These are phyloP conservation scores for Spinacia oleracea DNA, from an alignment of 179 eudicot genomes.

Conservation along the genomic window DNA sequence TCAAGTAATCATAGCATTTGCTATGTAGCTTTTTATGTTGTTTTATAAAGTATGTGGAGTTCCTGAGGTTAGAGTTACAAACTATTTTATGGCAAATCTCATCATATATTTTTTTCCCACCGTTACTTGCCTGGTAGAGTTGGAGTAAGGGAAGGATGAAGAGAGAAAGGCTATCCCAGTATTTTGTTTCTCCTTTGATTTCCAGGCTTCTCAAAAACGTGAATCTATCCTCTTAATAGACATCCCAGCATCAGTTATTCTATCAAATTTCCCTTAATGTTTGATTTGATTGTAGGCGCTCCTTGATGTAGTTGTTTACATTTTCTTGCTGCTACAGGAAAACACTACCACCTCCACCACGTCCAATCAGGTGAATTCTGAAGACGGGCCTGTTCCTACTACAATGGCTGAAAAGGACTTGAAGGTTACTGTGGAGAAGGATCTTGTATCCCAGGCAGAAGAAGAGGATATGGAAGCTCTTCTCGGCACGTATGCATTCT, in stretches of 20 bases:
- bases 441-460: conserved; percentile 90
- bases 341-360: conserved; percentile 50
- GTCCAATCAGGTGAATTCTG: conserved; percentile 46
- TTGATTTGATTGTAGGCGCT: not conserved
- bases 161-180: not conserved
- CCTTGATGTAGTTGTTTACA: not conserved
- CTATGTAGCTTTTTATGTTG: not conserved
- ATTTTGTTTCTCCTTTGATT: not conserved
- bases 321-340: conserved; percentile 47
- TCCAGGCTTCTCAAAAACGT: not conserved
- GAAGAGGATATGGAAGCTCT: conserved; percentile 99
- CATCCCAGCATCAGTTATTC: not conserved
- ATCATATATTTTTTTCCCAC: too few species aligned
- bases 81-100: too few species aligned
- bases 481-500: conserved; percentile 81
- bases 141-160: not conserved
- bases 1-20: not conserved
- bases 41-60: not conserved
- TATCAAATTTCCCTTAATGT: not conserved
- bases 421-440: conserved; percentile 90
- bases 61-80: not conserved
- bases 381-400: conserved; percentile 62
- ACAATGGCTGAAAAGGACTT: conserved; percentile 48
- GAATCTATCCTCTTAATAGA: not conserved
- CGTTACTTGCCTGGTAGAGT: not conserved